phyloP scores from a whole-genome alignment of 2,329 filamentous ascomycete genomes.

The Alternaria panax region DNA sequence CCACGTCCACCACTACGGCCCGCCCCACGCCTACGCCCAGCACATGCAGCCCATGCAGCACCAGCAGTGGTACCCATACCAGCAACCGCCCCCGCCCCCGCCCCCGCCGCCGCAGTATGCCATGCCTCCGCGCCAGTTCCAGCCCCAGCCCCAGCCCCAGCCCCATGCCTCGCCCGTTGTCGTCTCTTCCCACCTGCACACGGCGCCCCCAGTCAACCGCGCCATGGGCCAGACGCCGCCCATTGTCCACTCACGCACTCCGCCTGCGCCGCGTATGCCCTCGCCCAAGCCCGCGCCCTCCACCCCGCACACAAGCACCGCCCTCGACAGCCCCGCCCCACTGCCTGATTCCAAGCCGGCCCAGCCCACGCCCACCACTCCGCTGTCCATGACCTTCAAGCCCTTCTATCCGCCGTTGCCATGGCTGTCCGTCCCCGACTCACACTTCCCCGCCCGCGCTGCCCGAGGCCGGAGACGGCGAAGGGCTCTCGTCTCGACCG shows the following conservation, averaged over 20 bases:
- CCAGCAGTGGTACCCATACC: constrained; percentile 52
- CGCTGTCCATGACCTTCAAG: constrained; percentile 42
- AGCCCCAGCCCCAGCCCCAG: constrained; percentile 48
- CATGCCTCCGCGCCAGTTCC: constrained; percentile 50
- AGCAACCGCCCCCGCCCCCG: constrained; percentile 45
- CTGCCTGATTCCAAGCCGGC: constrained; percentile 26
- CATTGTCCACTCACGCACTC: constrained; percentile 47
- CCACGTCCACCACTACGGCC: constrained; percentile 50
- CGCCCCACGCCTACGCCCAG: constrained; percentile 50
- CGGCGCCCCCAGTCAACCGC: constrained; percentile 52
- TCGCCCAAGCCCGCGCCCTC: constrained; percentile 44
- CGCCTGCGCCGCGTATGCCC: constrained; percentile 41
- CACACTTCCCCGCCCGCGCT: constrained; percentile 61
- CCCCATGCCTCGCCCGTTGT: constrained; percentile 54
- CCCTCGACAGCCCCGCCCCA: constrained; percentile 39
- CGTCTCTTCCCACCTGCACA: constrained; percentile 56
- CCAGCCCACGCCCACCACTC: constrained; percentile 22
- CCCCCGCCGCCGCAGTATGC: constrained; percentile 45
- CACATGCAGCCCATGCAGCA: constrained; percentile 50
- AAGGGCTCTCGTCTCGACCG: constrained; percentile 48
- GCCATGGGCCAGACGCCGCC: constrained; percentile 48
- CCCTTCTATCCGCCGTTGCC: constrained; percentile 64
- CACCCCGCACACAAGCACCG: constrained; percentile 40
- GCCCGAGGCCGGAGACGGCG: constrained; percentile 56
- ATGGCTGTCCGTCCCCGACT: constrained; percentile 66